Base-by-base conservation (phyloP, 352 stramenopile genomes). In the Peronospora destructor region DNA sequence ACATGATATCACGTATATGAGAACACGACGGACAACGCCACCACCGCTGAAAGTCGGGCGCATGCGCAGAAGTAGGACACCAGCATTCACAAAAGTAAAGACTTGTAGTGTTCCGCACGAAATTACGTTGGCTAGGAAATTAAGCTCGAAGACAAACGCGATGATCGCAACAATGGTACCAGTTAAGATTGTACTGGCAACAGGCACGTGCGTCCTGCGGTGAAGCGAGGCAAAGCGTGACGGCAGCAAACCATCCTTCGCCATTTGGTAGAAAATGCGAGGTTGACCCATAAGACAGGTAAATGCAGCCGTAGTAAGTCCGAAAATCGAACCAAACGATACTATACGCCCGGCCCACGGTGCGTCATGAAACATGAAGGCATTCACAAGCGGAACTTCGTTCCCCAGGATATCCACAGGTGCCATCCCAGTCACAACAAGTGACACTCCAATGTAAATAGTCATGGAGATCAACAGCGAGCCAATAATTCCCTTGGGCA, bases 31-130 rank as follows among this genome's bases (percentile, higher is more conserved):
- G 9, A 73, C 53, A 10, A 91, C 76, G 12, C 58, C 56, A 57
- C 49, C 55, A 6, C 59, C 62, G 13, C 55, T 76, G 40, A 57
- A 56, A 37, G 49, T 67, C 9, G 67, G 54, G 41, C 73, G 75
- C 77, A 87, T 84, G 12, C 82, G 77, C 25, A 95, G 42, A 11
- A 95, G 48, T 26, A 96, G 62, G 12, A 96, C 84, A n/a, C 87
- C 89, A 25, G 87, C 84, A 63, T 96, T 93, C 11, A 96, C 86
- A 46, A 95, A 96, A n/a, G 85, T 96, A 45, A 96, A 97, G 1
- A 96, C 89, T 70, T 95, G 78, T 0, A 95, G 59, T 6, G 83
- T 96, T 28, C 87, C 89, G 34, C 90, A 87, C 13, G 83, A 95
- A 66, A 97, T 97, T 17, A 96, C 73, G 55, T 94, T 95, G 23